Base-by-base conservation (phyloP, 306 rosid genomes). In the Argentina anserina region DNA sequence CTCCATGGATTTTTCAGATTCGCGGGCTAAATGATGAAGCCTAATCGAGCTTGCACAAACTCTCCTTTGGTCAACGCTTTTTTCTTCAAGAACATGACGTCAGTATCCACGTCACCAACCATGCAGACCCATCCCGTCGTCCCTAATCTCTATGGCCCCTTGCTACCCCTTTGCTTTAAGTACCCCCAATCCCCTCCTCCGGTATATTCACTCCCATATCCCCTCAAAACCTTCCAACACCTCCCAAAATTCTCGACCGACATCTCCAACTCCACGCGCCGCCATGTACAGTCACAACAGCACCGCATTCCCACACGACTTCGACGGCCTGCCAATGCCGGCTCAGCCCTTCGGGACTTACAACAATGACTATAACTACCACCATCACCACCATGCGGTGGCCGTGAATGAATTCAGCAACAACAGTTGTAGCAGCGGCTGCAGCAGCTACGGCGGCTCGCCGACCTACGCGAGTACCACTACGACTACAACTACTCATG, bases 71-170 rank as follows among this genome's bases (percentile, higher is more conserved):
- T 90, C 97, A 93, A 90, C 92, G 83, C 79, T 39, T 71, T 0
- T 39, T 21, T 0, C 18, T 2, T 50, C 21, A 29, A 33, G 0
- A 59, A 1, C 21, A 18, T 83, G 84, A 84, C 90, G 80, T 87
- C 88, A 93, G 67, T 71, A 10, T 79, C 83, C 92, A 81, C 92
- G 87, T 87, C 94, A 88, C 31, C 59, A 5, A 88, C 31, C 59
- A 5, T 59, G 69, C 66, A 72, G 53, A 39, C 75, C 9, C 29
- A 34, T 72, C 75, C 47, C 73, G 14, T 59, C 52, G 5, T 66
- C 17, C 31, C 77, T 20, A 41, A 61, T 45, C 29, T 41, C 34
- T 12, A 3, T 67, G 46, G 33, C 28, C 43, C 71, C 72, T 29
- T 7, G n/a, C 34, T 13, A 7, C 41, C 64, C 15, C 26, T 70